A percentile compares a stretch with the other conserved stretches of the same genome.
Evolutionary conservation across 495 filamentous ascomycete species (phyloP).

Genomic region (Tuber indicum): DNA sequence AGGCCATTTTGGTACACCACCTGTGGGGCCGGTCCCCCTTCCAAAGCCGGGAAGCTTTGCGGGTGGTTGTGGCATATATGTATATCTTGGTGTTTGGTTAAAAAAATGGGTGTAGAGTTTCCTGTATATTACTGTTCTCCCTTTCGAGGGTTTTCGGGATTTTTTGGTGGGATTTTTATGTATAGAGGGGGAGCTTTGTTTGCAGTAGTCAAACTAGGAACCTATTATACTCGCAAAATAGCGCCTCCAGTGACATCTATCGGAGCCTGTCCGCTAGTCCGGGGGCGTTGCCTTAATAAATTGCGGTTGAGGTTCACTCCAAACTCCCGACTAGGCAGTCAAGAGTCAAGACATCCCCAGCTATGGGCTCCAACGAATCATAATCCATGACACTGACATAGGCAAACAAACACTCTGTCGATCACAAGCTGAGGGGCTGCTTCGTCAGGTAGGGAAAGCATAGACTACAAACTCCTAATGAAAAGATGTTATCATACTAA

Average conservation of each 20-base stretch:
- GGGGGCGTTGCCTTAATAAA: neutral
- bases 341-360: neutral
- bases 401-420: neutral
- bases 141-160: neutral
- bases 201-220: neutral
- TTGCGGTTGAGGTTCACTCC: neutral
- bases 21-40: neutral
- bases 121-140: neutral
- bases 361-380: neutral
- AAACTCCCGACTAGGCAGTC: neutral
- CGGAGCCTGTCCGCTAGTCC: neutral
- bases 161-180: neutral
- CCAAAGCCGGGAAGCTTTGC: neutral
- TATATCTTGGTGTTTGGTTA: neutral
- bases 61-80: neutral
- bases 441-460: neutral
- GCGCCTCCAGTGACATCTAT: neutral
- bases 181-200: neutral
- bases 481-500: neutral
- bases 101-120: neutral
- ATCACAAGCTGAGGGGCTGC: no score
- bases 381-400: neutral
- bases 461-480: neutral
- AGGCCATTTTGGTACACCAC: neutral
- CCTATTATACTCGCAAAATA: neutral